phyloP scores from a whole-genome alignment of 768 basidiomycete genomes.

The Leucosporidium scottii region DNA sequence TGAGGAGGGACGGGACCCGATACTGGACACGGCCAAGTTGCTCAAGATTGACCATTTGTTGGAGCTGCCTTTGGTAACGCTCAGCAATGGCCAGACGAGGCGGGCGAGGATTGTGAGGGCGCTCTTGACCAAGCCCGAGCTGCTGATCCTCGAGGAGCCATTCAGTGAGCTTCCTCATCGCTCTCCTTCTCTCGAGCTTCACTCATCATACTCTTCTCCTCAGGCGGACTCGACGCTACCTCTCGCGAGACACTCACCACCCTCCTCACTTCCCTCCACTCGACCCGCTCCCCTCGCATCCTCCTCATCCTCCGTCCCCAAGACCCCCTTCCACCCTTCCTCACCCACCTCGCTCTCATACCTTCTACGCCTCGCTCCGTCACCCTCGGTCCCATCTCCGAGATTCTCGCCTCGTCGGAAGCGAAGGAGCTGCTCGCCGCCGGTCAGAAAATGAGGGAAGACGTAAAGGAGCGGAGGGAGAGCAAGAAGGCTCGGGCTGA shows the following conservation, averaged over 20 bases:
- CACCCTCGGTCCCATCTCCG: constrained; percentile 3
- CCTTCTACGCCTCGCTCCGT: background rate
- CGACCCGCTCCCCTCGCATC: constrained; percentile 51
- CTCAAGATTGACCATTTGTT: constrained; percentile 60
- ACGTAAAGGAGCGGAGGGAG: background rate
- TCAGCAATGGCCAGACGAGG: constrained; percentile 88
- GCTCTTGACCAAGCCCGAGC: constrained; percentile 59
- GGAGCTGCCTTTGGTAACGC: constrained; percentile 73
- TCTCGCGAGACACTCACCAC: constrained; percentile 54
- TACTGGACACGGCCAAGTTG: constrained; percentile 53
- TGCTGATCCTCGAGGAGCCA: constrained; percentile 86
- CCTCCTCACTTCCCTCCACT: constrained; percentile 55
- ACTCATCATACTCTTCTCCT: background rate
- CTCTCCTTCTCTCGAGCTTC: background rate
- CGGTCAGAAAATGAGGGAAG: constrained; percentile 3
- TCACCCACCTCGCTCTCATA: constrained; percentile 55
- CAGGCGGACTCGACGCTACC: constrained; percentile 69
- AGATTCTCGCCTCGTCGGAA: background rate
- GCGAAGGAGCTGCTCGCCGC: constrained; percentile 7
- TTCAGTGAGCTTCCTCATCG: constrained; percentile 53
- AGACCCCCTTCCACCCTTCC: constrained; percentile 65
- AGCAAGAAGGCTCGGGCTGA: background rate
- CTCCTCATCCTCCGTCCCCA: constrained; percentile 63
- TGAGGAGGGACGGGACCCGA: constrained; percentile 34
- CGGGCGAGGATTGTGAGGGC: constrained; percentile 75